A percentile compares a stretch with the other conserved stretches of the same genome.
Evolutionary conservation across 2,329 filamentous ascomycete species (phyloP).

Genomic region (Claviceps sp.): DNA sequence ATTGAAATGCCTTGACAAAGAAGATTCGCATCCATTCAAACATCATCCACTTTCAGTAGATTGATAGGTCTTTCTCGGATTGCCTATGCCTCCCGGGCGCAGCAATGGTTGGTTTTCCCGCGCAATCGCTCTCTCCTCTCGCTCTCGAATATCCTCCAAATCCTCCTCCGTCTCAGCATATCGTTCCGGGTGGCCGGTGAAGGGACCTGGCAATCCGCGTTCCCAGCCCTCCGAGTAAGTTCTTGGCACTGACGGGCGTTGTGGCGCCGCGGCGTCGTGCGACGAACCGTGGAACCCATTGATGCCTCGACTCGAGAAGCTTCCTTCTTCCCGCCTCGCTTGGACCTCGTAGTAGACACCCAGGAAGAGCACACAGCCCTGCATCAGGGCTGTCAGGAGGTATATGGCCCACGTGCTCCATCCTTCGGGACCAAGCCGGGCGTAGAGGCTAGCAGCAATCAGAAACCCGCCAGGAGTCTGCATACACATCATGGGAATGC

Average conservation of each 20-base stretch:
- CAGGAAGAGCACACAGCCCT: slow-evolving; percentile 69
- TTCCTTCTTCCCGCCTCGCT: slow-evolving; percentile 20
- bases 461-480: slow-evolving; percentile 88
- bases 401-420: slow-evolving; percentile 97
- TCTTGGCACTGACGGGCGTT: slow-evolving; percentile 25
- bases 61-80: slow-evolving; percentile 27
- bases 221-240: slow-evolving; percentile 38
- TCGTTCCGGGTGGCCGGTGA: slow-evolving; percentile 37
- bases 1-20: too few relatives aligned
- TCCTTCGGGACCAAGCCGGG: slow-evolving; percentile 63
- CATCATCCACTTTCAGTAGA: slow-evolving; percentile 12
- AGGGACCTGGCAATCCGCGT: slow-evolving; percentile 35
- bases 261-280: slow-evolving; percentile 14
- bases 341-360: slow-evolving; percentile 61
- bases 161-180: slow-evolving; percentile 39
- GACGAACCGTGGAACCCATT: slow-evolving; percentile 16
- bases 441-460: slow-evolving; percentile 74
- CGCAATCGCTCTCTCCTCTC: slow-evolving; percentile 36
- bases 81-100: slow-evolving; percentile 35
- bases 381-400: slow-evolving; percentile 71
- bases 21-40: neutral
- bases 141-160: slow-evolving; percentile 34
- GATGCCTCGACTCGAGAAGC: slow-evolving; percentile 12
- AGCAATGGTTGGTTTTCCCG: slow-evolving; percentile 37
- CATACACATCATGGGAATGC: slow-evolving; percentile 96